Base-by-base conservation (phyloP, 108 stramenopile genomes). In the Cyclotella atomus region DNA sequence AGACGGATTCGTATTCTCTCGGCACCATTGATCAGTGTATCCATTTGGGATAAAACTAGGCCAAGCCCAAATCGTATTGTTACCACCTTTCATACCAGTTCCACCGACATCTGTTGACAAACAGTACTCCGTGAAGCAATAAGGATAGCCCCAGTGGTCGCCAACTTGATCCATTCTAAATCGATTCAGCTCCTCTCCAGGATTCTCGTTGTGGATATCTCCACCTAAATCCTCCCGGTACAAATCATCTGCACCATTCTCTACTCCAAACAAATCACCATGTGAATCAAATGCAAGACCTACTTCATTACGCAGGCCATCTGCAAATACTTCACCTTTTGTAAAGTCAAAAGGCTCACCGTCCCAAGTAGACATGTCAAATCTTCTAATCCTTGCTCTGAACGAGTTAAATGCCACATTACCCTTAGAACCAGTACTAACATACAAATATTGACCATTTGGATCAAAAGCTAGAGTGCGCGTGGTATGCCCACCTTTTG, bases 191-290 rank as follows among this genome's bases (percentile, higher is more conserved):
- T 93, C 91, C 61, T 92, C 91, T 3, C 78, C 84, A 43, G 84
- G 84, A 72, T 92, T 92, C 35, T 92, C 91, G 35, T 85, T 72
- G 55, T 84, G 71, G 65, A 91, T 88, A 61, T 88, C 84, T 16
- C 88, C 91, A 17, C 91, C 91, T 20, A 91, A 62, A 70, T 91
- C 91, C 16, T 73, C 73, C 54, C 91, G 44, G 0, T 59, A 17
- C n/a, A 91, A 60, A 44, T 78, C 82, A 61, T 91, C 91, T 35
- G 91, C 85, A 43, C 85, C 75, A 62, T 89, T 89, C 65, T 91
- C 91, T n/a, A 89, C 88, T 16, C 91, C 91, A 88, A 88, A 91
- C 12, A 91, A 76, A 25, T 74, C 78, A 45, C 87, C 88, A 63
- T 75, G 63, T 6, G 53, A 65, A 63, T 91, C 91, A 70, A 91